phyloP scores from a whole-genome alignment of 1,139 yeast genomes.

The Hansenula lynferdii region DNA sequence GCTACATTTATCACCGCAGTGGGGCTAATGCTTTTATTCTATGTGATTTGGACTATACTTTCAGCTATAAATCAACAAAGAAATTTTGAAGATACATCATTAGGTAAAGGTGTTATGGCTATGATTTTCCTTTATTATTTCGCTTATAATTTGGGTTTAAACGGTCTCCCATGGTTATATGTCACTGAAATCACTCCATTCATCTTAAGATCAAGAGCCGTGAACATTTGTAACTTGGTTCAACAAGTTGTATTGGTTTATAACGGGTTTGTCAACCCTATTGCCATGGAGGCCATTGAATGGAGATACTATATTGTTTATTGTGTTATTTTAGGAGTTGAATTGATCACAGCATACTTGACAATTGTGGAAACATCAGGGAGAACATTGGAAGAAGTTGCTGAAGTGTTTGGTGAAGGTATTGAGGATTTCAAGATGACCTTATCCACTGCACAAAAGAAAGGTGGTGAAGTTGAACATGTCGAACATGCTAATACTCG shows the following conservation, averaged over 20 bases:
- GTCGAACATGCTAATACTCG: background rate
- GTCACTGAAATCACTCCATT: constrained; percentile 36
- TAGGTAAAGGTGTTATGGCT: constrained; percentile 32
- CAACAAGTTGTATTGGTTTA: constrained; percentile 28
- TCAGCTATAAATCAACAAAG: constrained; percentile 28
- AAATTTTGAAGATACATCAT: constrained; percentile 22
- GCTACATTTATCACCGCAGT: constrained; percentile 23
- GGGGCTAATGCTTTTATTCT: constrained; percentile 26
- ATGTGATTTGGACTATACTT: constrained; percentile 31
- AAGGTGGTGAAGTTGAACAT: background rate
- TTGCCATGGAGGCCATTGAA: constrained; percentile 53
- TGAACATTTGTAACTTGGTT: constrained; percentile 24
- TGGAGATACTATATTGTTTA: constrained; percentile 61
- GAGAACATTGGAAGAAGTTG: constrained; percentile 48
- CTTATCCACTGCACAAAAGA: background rate
- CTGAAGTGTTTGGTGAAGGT: constrained; percentile 24
- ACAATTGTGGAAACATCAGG: constrained; percentile 47
- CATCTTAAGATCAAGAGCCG: constrained; percentile 32
- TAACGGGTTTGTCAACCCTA: constrained; percentile 50
- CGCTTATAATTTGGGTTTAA: constrained; percentile 29
- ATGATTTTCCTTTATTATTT: constrained; percentile 32
- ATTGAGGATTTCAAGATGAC: background rate
- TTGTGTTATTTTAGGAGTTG: constrained; percentile 35
- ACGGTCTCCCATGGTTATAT: constrained; percentile 30
- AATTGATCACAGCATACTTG: constrained; percentile 34